Evolutionary conservation across 139 green algal genomes (phyloP), one percentile per base, ranked within the genome.

Genomic region (Medakamo hakoo): DNA sequence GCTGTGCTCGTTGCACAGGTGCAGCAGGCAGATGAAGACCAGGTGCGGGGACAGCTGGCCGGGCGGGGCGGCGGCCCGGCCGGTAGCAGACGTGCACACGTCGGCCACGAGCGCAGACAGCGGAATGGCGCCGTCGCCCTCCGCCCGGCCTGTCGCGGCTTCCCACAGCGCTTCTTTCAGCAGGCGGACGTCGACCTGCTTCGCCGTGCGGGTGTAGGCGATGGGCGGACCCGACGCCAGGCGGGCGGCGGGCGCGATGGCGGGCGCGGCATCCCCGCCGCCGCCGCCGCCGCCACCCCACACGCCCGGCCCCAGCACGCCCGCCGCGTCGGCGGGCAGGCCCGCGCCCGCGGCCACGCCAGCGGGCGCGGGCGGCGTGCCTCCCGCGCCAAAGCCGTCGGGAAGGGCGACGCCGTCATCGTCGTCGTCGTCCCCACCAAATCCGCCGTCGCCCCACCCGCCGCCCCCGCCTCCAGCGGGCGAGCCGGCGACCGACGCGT

Each of bases 1-100:
- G 21, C 80, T 76, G 64, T 95, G 71, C 80, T 98, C 89, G 65
- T 98, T 98, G 28, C 86, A 86, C 49, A 98, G 79, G 68, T 98
- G 91, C 72, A 98, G 83, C 67, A 94, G 58, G 78, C 92, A 98
- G 70, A 98, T 97, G 81, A 98, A 98, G 75, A 81, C 90, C 57
- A 97, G 73, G 70, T 96, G 88, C 49, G 95, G 76, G n/a, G 76
- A 91, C 23, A 97, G 57, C 69, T 94, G 86, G 22, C 75, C 73
- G 40, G 82, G 29, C 23, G 49, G 49, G 9, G 72, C 77, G 1
- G 81, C 82, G 1, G 74, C 32, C 55, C 71, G 84, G 21, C 68
- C 16, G 26, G 75, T 60, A 1, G 78, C 78, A 49, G 94, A 64
- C 3, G 56, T 62, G 2, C 40, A 16, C 27, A 94, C 61, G 26